Percentiles rank a stretch among this genome's conserved stretches.
phyloP scores from a whole-genome alignment of 2,329 filamentous ascomycete species.

The Fusarium coicis region DNA sequence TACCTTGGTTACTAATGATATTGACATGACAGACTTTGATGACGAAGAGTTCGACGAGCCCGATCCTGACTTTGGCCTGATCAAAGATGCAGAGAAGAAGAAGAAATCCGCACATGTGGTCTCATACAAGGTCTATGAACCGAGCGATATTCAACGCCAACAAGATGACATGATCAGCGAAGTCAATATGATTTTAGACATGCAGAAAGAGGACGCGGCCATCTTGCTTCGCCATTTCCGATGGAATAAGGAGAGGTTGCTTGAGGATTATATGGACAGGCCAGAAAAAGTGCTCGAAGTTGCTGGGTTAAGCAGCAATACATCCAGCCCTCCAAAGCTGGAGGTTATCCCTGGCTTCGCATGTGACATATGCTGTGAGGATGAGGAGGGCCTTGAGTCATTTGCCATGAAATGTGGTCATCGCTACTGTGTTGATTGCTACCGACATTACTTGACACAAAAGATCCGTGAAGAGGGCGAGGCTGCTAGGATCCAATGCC shows the following conservation, averaged over 20 bases:
- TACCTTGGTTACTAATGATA: conserved; percentile 23
- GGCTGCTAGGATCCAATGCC: conserved; percentile 93
- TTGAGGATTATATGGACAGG: conserved; percentile 96
- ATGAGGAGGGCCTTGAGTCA: conserved; percentile 78
- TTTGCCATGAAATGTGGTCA: conserved; percentile 97
- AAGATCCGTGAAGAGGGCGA: conserved; percentile 98
- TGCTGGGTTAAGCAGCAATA: conserved; percentile 79
- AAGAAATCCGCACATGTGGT: conserved; percentile 83
- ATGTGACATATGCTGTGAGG: conserved; percentile 97
- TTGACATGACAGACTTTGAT: conserved; percentile 61
- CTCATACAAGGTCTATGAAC: conserved; percentile 83
- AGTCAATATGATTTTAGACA: conserved; percentile 89
- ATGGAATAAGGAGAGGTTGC: conserved; percentile 96
- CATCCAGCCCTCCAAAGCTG: conserved; percentile 72
- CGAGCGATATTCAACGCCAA: conserved; percentile 82
- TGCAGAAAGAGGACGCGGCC: conserved; percentile 88
- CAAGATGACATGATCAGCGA: conserved; percentile 89
- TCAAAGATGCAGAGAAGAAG: conserved; percentile 75
- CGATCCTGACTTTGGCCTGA: conserved; percentile 64
- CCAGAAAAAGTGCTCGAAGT: conserved; percentile 82
- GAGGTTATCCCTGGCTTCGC: conserved; percentile 79
- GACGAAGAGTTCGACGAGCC: conserved; percentile 67
- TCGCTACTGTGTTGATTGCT: conserved; percentile 92
- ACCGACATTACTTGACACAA: conserved; percentile 87
- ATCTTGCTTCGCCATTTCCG: conserved; percentile 89